Percentiles rank a stretch among this genome's conserved stretches.
Conservation (phyloP, 306 rosid species). For the barrel medic (Medicago truncatula) region MtrunA17r5.0-ANR NC_053042.1:38720501-38721000, state of each 20-base stretch:
- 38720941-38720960: neutral
- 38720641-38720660: conserved; percentile 20
- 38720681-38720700: conserved; percentile 17
- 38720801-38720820: neutral
- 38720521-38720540: conserved; percentile 99
- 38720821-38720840: neutral
- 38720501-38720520: conserved; percentile 97
- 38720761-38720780: neutral
- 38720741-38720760: neutral
- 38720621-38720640: conserved; percentile 81
- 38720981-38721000: neutral
- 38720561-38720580: conserved; percentile 97
- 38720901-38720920: neutral
- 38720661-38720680: neutral
- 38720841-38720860: conserved; percentile 5
- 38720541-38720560: conserved; percentile 94
- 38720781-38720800: neutral
- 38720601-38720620: conserved; percentile 95
- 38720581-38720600: conserved; percentile 93
- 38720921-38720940: neutral
- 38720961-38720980: neutral
- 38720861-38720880: conserved; percentile 11
- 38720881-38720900: conserved; percentile 11
- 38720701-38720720: neutral
- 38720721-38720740: neutral